A percentile compares a stretch with the other conserved stretches of the same genome.
phyloP scores from a whole-genome alignment of 108 stramenopile genomes.

The Cyclotella baltica region DNA sequence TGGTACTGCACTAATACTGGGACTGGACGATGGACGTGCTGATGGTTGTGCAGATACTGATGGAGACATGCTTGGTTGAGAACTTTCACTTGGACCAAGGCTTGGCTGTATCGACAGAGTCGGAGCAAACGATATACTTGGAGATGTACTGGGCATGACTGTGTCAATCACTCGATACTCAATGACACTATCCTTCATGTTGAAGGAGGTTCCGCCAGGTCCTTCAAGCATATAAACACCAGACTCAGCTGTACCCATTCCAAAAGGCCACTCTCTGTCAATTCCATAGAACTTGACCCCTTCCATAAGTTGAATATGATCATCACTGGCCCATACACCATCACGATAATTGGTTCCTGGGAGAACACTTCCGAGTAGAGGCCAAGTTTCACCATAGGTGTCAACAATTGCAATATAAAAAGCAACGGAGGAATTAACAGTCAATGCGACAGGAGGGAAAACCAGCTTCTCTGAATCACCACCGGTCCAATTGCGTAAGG shows the following conservation, averaged over 20 bases:
- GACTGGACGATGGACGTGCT: background rate
- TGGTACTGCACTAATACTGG: background rate
- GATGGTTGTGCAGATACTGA: background rate
- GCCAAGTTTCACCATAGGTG: slow-evolving; percentile 18
- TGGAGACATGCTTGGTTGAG: slow-evolving; percentile 1
- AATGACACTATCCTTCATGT: slow-evolving; percentile 22
- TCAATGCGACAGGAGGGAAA: slow-evolving; percentile 4
- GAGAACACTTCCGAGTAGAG: background rate
- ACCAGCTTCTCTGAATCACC: background rate
- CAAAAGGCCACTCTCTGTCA: slow-evolving; percentile 11
- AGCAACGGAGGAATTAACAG: slow-evolving; percentile 1
- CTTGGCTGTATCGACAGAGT: background rate
- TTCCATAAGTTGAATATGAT: slow-evolving; percentile 17
- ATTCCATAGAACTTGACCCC: slow-evolving; percentile 26
- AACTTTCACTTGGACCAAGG: background rate
- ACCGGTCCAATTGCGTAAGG: slow-evolving; percentile 19
- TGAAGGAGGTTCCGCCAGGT: slow-evolving; percentile 18
- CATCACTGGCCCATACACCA: slow-evolving; percentile 25
- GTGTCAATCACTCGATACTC: slow-evolving; percentile 20
- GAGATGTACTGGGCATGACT: slow-evolving; percentile 18
- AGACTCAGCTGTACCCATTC: slow-evolving; percentile 21
- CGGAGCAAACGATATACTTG: background rate
- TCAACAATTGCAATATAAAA: slow-evolving; percentile 36
- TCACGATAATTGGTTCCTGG: slow-evolving; percentile 21
- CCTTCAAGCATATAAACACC: slow-evolving; percentile 20